Base-by-base conservation (phyloP, 2,329 filamentous ascomycete genomes). In the Paracorniculantispora psalliotae region DNA sequence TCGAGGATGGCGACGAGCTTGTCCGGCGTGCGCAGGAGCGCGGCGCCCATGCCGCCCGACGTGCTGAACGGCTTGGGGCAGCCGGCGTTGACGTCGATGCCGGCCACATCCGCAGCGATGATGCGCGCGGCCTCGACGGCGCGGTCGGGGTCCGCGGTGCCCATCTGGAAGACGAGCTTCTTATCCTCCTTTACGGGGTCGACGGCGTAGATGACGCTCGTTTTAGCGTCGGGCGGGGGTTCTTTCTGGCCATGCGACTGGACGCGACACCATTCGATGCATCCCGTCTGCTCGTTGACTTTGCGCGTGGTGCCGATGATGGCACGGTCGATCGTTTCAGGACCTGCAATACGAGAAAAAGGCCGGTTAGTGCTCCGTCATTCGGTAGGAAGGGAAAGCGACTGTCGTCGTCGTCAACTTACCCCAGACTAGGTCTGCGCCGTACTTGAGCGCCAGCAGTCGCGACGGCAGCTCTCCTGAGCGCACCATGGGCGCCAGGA, bases 21-120 rank as follows among this genome's bases (percentile, higher is more conserved):
- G 64, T 97, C 92, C 0, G 94, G 93, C 0, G 89, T 93, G 65
- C 84, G 85, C 17, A 99, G 82, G 21, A 99, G 81, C 1, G 92
- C 93, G 0, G 94, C 94, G 51, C 94, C 94, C 94, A 99, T 99
- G 51, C 94, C 94, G 61, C 92, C 92, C 63, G 83, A 84, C 2
- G 93, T 96, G 68, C 90, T 96, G 74, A 99, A 99, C 0, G 93
- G 90, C 74, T 99, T 99, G 0, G 94, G 94, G 70, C 94, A 99
- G n/a, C 94, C 94, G 0, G 94, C 92, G 72, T 99, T 99, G 62
- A 99, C 89, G 72, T 97, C 94, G 66, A 99, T 97, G 61, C 94
- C 94, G 0, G 88, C 87, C 3, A 99, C 94, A 73, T 97, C 91
- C 13, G 78, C 82, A 0, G 92, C 94, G 21, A 99, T 88, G 17